Evolutionary conservation across 106 monocot genomes (phyloP).

Genomic region (Cymbidium sinense): DNA sequence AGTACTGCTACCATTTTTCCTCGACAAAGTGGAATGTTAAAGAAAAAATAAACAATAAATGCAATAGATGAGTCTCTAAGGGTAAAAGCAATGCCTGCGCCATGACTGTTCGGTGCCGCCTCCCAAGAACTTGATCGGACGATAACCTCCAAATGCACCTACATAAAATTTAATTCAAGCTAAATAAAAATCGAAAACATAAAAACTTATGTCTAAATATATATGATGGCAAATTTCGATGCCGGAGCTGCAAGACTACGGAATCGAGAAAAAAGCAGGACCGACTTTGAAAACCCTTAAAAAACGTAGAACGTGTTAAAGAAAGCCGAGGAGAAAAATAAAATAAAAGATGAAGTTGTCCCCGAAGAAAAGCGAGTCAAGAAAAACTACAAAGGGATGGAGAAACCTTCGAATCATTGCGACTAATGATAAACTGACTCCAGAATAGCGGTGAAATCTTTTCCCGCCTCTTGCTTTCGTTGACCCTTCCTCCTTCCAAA

Average conservation of each 20-base stretch:
- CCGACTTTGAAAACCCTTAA: neutral
- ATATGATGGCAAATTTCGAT: neutral
- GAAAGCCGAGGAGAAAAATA: neutral
- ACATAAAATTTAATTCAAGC: neutral
- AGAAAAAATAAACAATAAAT: neutral
- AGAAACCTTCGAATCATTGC: slow-evolving; percentile 20
- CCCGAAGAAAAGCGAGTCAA: neutral
- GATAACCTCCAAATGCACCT: slow-evolving; percentile 43
- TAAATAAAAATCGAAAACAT: neutral
- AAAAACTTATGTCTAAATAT: neutral
- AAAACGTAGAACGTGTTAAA: neutral
- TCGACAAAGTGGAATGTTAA: neutral
- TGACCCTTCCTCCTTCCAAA: neutral
- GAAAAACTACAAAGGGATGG: neutral
- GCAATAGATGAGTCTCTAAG: neutral
- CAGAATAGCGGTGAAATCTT: neutral
- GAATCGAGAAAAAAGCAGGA: neutral
- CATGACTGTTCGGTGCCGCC: slow-evolving; percentile 9
- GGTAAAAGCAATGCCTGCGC: slow-evolving; percentile 20
- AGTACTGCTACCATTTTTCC: neutral
- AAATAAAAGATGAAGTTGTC: neutral
- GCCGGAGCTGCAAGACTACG: neutral
- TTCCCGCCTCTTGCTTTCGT: neutral
- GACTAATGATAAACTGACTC: neutral
- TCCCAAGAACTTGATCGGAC: slow-evolving; percentile 14